A percentile compares a stretch with the other conserved stretches of the same genome.
These are phyloP conservation scores for Leishmania guyanensis DNA, from an alignment of 208 protist genomes.

Conservation along the genomic window DNA sequence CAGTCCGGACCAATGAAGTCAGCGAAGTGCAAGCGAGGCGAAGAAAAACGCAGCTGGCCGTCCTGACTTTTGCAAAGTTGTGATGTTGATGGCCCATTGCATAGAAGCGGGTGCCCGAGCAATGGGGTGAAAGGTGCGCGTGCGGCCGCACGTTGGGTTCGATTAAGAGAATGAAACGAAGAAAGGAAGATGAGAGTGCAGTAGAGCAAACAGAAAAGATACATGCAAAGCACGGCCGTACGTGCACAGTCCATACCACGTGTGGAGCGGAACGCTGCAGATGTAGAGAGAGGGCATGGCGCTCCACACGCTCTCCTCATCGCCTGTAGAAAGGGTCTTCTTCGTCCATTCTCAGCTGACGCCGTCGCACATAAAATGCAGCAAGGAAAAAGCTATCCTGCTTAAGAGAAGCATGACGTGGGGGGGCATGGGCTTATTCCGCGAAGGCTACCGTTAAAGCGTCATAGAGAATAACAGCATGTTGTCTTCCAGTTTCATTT, in stretches of 20 bases:
- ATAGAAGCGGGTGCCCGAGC: background rate
- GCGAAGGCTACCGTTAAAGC: background rate
- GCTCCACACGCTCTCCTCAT: background rate
- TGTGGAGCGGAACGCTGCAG: background rate
- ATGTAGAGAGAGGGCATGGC: background rate
- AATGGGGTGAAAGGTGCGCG: background rate
- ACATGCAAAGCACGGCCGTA: background rate
- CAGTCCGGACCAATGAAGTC: background rate
- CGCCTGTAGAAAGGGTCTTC: background rate
- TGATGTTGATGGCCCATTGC: background rate
- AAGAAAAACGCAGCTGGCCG: constrained; percentile 1
- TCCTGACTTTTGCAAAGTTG: constrained; percentile 2
- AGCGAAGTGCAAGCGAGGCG: background rate
- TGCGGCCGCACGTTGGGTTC: background rate
- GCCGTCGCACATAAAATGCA: background rate
- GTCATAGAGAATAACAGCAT: background rate
- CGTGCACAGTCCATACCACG: background rate
- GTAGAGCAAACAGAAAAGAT: background rate
- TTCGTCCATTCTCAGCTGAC: background rate
- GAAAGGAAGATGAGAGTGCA: background rate
- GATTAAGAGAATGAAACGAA: background rate
- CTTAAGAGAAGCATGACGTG: background rate
- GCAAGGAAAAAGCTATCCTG: background rate
- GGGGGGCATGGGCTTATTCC: background rate
- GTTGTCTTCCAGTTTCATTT: background rate